Base-by-base conservation (phyloP, 1,284 basidiomycete genomes). In the Phenoliferia sp. region DNA sequence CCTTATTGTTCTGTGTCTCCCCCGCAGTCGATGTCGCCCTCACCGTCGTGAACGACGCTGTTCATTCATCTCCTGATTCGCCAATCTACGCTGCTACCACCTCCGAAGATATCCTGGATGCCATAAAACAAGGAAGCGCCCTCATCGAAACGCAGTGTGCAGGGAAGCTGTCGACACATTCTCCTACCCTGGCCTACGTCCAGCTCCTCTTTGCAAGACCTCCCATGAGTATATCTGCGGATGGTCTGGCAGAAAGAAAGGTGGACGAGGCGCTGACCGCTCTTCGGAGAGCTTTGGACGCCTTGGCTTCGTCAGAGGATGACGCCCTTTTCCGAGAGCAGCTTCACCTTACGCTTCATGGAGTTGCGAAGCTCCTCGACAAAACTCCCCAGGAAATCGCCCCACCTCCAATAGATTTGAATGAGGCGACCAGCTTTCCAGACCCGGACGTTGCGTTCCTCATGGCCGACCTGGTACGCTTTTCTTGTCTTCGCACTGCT, bases 401-500 rank as follows among this genome's bases (percentile, higher is more conserved):
- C 6, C 32, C n/a, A 6, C 17, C 57, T 3, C 50, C 29, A 3
- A 17, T 56, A 33, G 33, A 36, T 32, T 26, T 32, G 16, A 22
- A 31, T 17, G 54, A 34, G 32, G 16, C 10, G 7, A 44, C 36
- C 1, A 29, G 15, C 15, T 55, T 9, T 1, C 28, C 36, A 2
- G 57, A 59, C 22, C 26, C 35, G 26, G 67, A 69, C 19, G 28
- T 60, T 6, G 32, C 52, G 2, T 32, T 69, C 36, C 34, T 69
- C 22, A 29, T 63, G 3, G 32, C 35, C 3, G 32, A 50, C 28
- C 26, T 69, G 1, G 67, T 66, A 10, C 28, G 64, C 31, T 17
- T 22, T 3, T 28, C 39, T 10, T n/a, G 34, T n/a, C 22, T 31
- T 3, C 10, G 3, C 29, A 2, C 2, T 35, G 1, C 10, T 7